Evolutionary conservation across 176 grass and related monocot species (phyloP), one percentile per base, ranked within the genome.

Genomic region (Luzula sylvatica): DNA sequence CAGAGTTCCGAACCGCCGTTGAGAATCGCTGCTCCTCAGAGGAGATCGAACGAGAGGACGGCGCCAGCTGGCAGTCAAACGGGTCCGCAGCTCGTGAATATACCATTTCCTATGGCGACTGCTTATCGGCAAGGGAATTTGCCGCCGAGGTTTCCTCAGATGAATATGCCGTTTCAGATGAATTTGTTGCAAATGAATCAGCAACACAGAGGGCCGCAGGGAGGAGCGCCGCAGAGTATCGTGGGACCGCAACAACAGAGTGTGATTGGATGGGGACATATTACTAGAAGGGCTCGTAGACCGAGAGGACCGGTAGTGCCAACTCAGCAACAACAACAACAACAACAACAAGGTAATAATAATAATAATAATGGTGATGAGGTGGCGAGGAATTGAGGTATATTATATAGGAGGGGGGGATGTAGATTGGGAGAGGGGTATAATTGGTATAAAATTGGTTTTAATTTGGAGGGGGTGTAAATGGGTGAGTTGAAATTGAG

Each of bases 261-360:
- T 58, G 88, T 96, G 53, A 69, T 89, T 23, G 78, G 74, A 4
- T 96, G 92, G 92, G 92, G 84, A 42, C 66, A 80, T 69, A 89
- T 84, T 4, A 96, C 84, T 7, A 79, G 85, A 42, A 82, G 92
- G 54, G 82, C 81, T 46, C 71, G 84, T 11, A 82, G 81, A 56
- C 61, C 68, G 11, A 89, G 92, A 62, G 79, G 81, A n/a, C 66
- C 69, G 0, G 48, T n/a, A n/a, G n/a, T 55, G 14, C 60, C 43
- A 23, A 25, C 23, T 49, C 25, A 23, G 0, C 42, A 64, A 27
- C 42, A 64, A 44, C 42, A 64, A 23, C 59, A 64, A 11, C 16
- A 64, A 41, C 42, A 64, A 15, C 59, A 64, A 8, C 16, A 23
- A 14, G 59, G 60, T 19, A 64, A 63, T 47, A 63, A 49, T 64